Conservation (phyloP, 306 rosid genomes). For the Datisca glomerata region DNA sequence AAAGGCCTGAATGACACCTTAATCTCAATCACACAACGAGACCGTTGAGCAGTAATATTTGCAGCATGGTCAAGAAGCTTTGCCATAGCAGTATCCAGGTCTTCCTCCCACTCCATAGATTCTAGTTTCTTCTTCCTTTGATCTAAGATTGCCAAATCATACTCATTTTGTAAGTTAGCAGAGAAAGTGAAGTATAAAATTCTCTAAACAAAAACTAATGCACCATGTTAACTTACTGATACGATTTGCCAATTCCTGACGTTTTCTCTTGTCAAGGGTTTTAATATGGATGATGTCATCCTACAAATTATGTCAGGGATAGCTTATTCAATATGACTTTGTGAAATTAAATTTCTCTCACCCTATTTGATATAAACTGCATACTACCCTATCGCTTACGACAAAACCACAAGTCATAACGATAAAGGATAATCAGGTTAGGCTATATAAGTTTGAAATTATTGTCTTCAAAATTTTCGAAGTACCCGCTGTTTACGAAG, state of each 20-base stretch:
- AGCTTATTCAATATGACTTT: slow-evolving; percentile 1
- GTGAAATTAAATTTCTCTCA: too few species aligned
- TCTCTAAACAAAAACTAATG: slow-evolving; percentile 6
- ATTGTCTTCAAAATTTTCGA: slow-evolving; percentile 1
- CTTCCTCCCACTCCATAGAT: slow-evolving; percentile 38
- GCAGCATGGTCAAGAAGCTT: slow-evolving; percentile 58
- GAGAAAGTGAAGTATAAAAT: background rate
- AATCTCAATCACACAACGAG: slow-evolving; percentile 41
- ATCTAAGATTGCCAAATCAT: slow-evolving; percentile 33
- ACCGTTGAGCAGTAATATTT: slow-evolving; percentile 38
- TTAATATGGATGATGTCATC: slow-evolving; percentile 32
- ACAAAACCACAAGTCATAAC: too few species aligned
- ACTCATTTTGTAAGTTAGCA: slow-evolving; percentile 7
- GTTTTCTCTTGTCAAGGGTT: slow-evolving; percentile 38
- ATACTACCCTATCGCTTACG: too few species aligned
- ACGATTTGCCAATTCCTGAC: slow-evolving; percentile 24
- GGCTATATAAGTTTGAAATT: too few species aligned
- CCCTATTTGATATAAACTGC: too few species aligned
- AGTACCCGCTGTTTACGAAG: slow-evolving; percentile 62
- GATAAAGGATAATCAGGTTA: too few species aligned
- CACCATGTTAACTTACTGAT: slow-evolving; percentile 42
- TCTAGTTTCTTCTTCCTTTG: slow-evolving; percentile 49
- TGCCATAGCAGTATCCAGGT: slow-evolving; percentile 39
- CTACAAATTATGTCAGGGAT: slow-evolving; percentile 25
- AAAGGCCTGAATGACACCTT: slow-evolving; percentile 34